Base-by-base conservation (phyloP, 768 basidiomycete species). In the Boletellus ananas region DNA sequence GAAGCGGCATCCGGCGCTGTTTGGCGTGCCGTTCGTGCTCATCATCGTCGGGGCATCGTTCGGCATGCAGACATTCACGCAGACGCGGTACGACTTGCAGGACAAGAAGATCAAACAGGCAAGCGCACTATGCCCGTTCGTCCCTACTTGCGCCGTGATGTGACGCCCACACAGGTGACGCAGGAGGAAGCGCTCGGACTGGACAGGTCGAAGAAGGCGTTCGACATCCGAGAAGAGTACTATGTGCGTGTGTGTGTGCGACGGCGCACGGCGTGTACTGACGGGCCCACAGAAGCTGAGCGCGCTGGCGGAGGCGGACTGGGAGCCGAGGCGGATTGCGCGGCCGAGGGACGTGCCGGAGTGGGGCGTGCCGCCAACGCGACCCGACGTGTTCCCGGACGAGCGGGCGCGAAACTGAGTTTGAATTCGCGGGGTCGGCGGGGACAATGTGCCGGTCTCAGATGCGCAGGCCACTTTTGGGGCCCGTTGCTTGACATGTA, bases 171-270 rank as follows among this genome's bases (percentile, higher is more conserved):
- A 6, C 43, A 83, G 91, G 68, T 96, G 33, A 79, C 81, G 34
- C 84, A 83, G 54, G 85, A 93, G 64, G 82, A 94, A 57, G 86
- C 90, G 54, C 74, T 94, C 18, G 79, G 82, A 10, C 72, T 94
- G 59, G 76, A 84, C 54, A 80, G 76, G 63, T 72, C 72, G 47
- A 77, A 85, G 69, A 87, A 85, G 72, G 87, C 83, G 72, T 84
- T 96, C 51, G 94, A 98, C 68, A 88, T 96, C 16, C 75, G 91
- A 47, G 95, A 97, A 65, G 94, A 96, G 64, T 99, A 98, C 68
- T 97, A 86, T 64, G 94, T 96, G 70, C 70, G 92, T 83, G 45
- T 50, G 18, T 21, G 20, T 3, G 16, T 23, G 12, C 14, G 40
- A 12, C 31, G 16, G 47, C 20, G 6, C 6, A 38, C 20, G 3